Evolutionary conservation across 768 basidiomycete species (phyloP).

Genomic region (Exsudoporus frostii): DNA sequence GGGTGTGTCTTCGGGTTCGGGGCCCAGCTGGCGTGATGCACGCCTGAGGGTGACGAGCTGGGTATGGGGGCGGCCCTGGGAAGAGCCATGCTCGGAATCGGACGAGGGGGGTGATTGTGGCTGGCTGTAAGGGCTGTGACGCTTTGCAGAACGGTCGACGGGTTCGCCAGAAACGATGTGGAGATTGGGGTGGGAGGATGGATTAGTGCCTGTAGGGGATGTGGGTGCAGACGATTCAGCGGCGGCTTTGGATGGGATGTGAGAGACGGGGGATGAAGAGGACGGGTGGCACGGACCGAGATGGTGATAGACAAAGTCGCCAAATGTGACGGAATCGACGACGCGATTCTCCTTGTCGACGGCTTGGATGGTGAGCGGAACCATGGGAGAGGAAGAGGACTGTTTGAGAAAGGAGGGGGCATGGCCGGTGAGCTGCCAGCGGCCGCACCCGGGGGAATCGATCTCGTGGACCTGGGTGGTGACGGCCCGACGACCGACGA

Average conservation of each 20-base stretch:
- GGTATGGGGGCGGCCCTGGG: constrained; percentile 13
- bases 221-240: background rate
- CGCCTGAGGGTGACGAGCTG: constrained; percentile 20
- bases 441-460: constrained; percentile 42
- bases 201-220: background rate
- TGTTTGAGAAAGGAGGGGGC: constrained; percentile 53
- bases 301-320: constrained; percentile 65
- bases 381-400: constrained; percentile 37
- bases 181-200: constrained; percentile 21
- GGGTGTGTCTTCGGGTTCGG: constrained; percentile 40
- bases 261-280: background rate
- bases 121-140: constrained; percentile 38
- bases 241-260: constrained; percentile 3
- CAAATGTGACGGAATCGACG: constrained; percentile 66
- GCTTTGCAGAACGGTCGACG: constrained; percentile 31
- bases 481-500: constrained; percentile 67
- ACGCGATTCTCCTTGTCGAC: constrained; percentile 50
- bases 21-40: constrained; percentile 20
- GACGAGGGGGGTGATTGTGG: constrained; percentile 42
- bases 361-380: constrained; percentile 60
- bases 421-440: constrained; percentile 65
- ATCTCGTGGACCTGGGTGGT: constrained; percentile 62
- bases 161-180: constrained; percentile 27
- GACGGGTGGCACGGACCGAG: constrained; percentile 32
- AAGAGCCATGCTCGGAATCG: constrained; percentile 35